Evolutionary conservation across 2,329 filamentous ascomycete species (phyloP).

Genomic region (Pyricularia pennisetigena): DNA sequence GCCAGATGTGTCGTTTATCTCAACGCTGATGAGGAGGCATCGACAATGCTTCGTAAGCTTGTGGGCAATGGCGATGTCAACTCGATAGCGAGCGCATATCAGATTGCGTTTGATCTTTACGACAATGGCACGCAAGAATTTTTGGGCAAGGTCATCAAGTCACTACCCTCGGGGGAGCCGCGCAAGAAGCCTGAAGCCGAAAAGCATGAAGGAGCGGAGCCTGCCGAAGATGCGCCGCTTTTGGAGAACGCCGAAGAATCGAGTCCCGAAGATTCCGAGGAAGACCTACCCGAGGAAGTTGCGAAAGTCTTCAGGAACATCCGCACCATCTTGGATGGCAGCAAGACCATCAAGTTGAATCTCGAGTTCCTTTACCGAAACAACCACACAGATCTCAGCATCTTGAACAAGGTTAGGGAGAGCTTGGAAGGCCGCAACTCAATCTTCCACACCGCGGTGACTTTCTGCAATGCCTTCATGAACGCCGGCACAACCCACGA

Average conservation of each 20-base stretch:
- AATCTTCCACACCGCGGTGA: constrained; percentile 96
- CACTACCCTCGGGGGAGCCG: constrained; percentile 52
- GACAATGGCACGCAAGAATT: constrained; percentile 99
- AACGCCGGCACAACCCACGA: constrained; percentile 97
- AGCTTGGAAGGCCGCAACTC: constrained; percentile 93
- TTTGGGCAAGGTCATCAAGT: constrained; percentile 75
- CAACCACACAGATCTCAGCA: constrained; percentile 84
- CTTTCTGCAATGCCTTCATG: constrained; percentile 98
- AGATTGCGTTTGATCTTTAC: constrained; percentile 96
- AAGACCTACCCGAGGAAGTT: constrained; percentile 38
- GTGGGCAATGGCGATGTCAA: constrained; percentile 69
- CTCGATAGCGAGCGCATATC: constrained; percentile 81
- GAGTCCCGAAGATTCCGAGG: constrained; percentile 43
- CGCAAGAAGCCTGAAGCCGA: constrained; percentile 30
- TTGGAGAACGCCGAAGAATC: constrained; percentile 23
- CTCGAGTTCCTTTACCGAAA: constrained; percentile 94
- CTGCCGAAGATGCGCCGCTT: constrained; percentile 37
- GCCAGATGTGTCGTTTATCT: constrained; percentile 96
- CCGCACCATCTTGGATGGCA: constrained; percentile 67
- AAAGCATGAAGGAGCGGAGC: constrained; percentile 29
- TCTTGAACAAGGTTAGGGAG: constrained; percentile 93
- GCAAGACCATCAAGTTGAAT: constrained; percentile 88
- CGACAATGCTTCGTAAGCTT: constrained; percentile 72
- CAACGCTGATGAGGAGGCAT: constrained; percentile 83
- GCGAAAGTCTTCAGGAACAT: constrained; percentile 53